Conservation (phyloP, 2,329 filamentous ascomycete species). For the Pseudonectria foliicola region DNA sequence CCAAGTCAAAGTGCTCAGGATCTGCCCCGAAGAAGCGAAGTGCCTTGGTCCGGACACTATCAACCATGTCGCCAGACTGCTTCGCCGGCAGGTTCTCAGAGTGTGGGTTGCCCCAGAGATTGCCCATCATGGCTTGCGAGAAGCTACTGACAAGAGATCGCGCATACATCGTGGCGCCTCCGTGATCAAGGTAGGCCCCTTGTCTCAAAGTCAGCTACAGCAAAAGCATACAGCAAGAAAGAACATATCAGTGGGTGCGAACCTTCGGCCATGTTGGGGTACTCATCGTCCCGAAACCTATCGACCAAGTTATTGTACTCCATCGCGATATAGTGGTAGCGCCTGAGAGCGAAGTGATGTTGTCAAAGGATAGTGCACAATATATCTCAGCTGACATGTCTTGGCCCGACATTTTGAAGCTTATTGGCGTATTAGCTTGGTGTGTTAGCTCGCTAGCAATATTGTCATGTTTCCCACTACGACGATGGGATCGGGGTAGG, state of each 20-base stretch:
- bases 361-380: too few relatives aligned
- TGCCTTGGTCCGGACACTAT: conserved; percentile 45
- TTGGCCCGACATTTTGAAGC: too few relatives aligned
- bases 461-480: too few relatives aligned
- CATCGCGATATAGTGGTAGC: too few relatives aligned
- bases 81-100: conserved; percentile 55
- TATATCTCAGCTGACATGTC: too few relatives aligned
- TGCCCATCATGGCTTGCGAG: conserved; percentile 44
- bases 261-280: conserved; percentile 22
- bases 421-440: too few relatives aligned
- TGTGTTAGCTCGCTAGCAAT: too few relatives aligned
- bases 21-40: conserved; percentile 53
- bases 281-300: conserved; percentile 19
- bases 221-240: background rate
- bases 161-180: conserved; percentile 50
- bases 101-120: conserved; percentile 63
- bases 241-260: conserved; percentile 1
- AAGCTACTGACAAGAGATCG: conserved; percentile 51
- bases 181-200: conserved; percentile 50
- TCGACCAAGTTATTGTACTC: conserved; percentile 20
- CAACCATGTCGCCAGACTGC: conserved; percentile 49
- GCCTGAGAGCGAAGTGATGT: too few relatives aligned
- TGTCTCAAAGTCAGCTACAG: conserved; percentile 3
- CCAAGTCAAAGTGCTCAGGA: conserved; percentile 50
- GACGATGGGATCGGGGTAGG: too few relatives aligned